Conservation (phyloP, 2,329 filamentous ascomycete genomes). For the Hymenoscyphus infarciens region DNA sequence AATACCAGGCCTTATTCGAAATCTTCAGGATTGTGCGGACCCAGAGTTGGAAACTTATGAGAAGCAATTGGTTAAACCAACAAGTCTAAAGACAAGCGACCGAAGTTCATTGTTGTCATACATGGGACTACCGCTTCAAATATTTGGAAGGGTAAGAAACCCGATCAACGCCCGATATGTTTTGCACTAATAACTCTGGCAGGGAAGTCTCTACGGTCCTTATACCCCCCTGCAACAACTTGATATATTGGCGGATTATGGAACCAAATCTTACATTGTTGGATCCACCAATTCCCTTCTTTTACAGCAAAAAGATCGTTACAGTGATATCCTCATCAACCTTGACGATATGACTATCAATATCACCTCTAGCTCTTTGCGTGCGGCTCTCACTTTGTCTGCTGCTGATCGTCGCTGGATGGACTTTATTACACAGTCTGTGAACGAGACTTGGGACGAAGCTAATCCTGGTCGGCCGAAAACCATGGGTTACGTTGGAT, state of each 20-base stretch:
- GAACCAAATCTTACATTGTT: conserved; percentile 95
- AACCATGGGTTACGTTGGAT: conserved; percentile 90
- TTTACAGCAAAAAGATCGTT: conserved; percentile 89
- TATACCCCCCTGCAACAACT: conserved; percentile 96
- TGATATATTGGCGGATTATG: conserved; percentile 86
- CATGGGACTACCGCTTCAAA: conserved; percentile 90
- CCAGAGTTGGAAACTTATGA: conserved; percentile 87
- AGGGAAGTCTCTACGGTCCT: conserved; percentile 91
- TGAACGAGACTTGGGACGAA: conserved; percentile 96
- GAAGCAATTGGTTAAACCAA: conserved; percentile 69
- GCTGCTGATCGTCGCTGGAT: conserved; percentile 93
- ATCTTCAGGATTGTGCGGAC: conserved; percentile 91
- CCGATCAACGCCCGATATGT: not conserved
- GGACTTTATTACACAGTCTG: conserved; percentile 87
- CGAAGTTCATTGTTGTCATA: conserved; percentile 84
- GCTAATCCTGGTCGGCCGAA: conserved; percentile 85
- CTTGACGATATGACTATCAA: conserved; percentile 85
- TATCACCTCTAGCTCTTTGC: conserved; percentile 76
- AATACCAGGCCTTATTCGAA: conserved; percentile 87
- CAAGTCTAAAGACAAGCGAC: conserved; percentile 87
- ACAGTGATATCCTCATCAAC: conserved; percentile 95
- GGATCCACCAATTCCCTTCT: conserved; percentile 94
- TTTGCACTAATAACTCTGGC: conserved; percentile 13
- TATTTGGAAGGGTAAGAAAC: conserved; percentile 75
- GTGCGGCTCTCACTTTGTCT: conserved; percentile 71